Evolutionary conservation across 768 basidiomycete genomes (phyloP).

Genomic region (Xerocomellus intermedius): DNA sequence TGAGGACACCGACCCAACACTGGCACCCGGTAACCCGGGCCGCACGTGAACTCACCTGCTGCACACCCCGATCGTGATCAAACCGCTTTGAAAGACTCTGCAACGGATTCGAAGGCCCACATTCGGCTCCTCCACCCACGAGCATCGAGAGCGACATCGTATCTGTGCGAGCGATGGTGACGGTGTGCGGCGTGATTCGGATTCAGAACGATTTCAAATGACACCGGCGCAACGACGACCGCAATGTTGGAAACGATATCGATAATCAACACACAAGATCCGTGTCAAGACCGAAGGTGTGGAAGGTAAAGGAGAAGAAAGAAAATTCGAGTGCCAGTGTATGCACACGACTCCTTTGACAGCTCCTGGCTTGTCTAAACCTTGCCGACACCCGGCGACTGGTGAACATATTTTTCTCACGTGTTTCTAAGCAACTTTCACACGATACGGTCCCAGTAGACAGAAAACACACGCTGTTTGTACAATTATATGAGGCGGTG

Average conservation of each 20-base stretch:
- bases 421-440: conserved; percentile 3
- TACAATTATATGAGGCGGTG: conserved; percentile 30
- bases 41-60: conserved; percentile 53
- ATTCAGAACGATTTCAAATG: not conserved
- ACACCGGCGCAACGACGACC: not conserved
- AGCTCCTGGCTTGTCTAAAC: not conserved
- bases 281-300: not conserved
- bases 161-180: not conserved
- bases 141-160: conserved; percentile 81
- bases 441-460: not conserved
- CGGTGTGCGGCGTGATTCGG: not conserved
- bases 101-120: conserved; percentile 82
- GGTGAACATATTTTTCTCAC: conserved; percentile 11
- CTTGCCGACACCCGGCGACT: not conserved
- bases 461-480: conserved; percentile 1
- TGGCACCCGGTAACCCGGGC: conserved; percentile 6
- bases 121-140: conserved; percentile 62
- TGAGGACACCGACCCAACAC: conserved; percentile 2
- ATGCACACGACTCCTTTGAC: not conserved
- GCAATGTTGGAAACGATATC: not conserved
- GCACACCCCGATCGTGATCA: conserved; percentile 73
- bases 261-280: not conserved
- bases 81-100: conserved; percentile 78
- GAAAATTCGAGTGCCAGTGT: not conserved
- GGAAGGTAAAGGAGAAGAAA: not conserved